A percentile compares a stretch with the other conserved stretches of the same genome.
These are phyloP conservation scores for Xylaria sp. DNA, from an alignment of 2,329 filamentous ascomycete genomes.

Conservation along the genomic window DNA sequence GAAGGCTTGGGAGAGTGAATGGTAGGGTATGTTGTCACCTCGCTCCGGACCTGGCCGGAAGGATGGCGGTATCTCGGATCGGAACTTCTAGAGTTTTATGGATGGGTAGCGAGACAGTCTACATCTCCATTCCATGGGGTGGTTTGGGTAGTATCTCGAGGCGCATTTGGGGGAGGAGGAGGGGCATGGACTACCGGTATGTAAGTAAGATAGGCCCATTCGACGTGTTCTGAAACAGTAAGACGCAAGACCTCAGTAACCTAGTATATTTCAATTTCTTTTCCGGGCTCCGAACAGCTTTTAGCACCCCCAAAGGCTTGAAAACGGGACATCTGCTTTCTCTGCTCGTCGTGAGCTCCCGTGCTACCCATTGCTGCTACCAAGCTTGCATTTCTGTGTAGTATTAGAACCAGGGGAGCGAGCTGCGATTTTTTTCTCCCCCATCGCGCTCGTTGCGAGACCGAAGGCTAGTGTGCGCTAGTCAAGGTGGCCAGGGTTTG, in stretches of 20 bases:
- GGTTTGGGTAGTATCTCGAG: neutral
- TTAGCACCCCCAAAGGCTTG: neutral
- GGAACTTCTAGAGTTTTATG: neutral
- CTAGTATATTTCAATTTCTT: slow-evolving; percentile 24
- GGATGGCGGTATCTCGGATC: neutral
- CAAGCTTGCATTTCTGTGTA: neutral
- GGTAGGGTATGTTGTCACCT: slow-evolving; percentile 1
- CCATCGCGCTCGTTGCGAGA: neutral
- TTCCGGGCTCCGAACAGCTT: slow-evolving; percentile 24
- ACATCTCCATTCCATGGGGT: neutral
- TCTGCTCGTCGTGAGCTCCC: neutral
- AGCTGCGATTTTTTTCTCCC: neutral
- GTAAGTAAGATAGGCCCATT: neutral
- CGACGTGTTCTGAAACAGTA: slow-evolving; percentile 36
- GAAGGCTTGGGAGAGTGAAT: neutral
- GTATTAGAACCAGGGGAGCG: neutral
- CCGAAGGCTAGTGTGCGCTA: neutral
- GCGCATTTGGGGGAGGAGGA: neutral
- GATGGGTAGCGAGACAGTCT: neutral
- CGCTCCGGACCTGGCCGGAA: slow-evolving; percentile 13
- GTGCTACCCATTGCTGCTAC: neutral
- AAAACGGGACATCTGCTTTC: neutral
- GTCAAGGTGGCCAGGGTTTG: neutral
- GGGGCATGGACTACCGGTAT: neutral
- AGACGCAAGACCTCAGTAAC: slow-evolving; percentile 10